Conservation (phyloP, 75 land plant species). For the Picea glauca region DNA sequence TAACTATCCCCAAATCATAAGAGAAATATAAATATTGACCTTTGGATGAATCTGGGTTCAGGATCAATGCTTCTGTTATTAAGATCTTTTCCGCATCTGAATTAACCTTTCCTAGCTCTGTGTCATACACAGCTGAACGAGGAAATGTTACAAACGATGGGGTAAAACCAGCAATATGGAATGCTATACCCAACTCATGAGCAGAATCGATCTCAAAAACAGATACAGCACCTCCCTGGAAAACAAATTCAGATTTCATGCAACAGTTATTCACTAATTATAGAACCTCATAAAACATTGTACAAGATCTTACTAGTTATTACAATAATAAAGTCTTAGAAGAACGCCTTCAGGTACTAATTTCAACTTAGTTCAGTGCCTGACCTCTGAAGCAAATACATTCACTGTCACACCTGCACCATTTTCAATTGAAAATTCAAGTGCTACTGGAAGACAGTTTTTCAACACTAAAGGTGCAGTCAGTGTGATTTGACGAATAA, state of each 20-base stretch:
- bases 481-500: slow-evolving; percentile 50
- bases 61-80: slow-evolving; percentile 37
- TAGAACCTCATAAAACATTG: background rate
- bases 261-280: background rate
- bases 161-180: slow-evolving; percentile 42
- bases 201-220: slow-evolving; percentile 73
- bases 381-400: slow-evolving; percentile 47
- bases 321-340: background rate
- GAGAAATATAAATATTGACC: slow-evolving; percentile 21
- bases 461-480: slow-evolving; percentile 77
- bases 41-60: slow-evolving; percentile 40
- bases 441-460: slow-evolving; percentile 68
- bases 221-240: slow-evolving; percentile 52
- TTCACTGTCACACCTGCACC: slow-evolving; percentile 51
- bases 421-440: slow-evolving; percentile 57
- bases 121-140: slow-evolving; percentile 48
- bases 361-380: background rate
- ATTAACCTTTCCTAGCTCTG: slow-evolving; percentile 28
- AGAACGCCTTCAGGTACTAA: background rate
- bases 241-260: background rate
- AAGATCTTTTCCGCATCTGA: slow-evolving; percentile 37
- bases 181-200: slow-evolving; percentile 62
- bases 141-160: slow-evolving; percentile 45
- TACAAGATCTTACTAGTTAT: background rate
- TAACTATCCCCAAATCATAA: background rate